phyloP scores from a whole-genome alignment of 1,284 basidiomycete species.

The Apiotrichum montevideense region DNA sequence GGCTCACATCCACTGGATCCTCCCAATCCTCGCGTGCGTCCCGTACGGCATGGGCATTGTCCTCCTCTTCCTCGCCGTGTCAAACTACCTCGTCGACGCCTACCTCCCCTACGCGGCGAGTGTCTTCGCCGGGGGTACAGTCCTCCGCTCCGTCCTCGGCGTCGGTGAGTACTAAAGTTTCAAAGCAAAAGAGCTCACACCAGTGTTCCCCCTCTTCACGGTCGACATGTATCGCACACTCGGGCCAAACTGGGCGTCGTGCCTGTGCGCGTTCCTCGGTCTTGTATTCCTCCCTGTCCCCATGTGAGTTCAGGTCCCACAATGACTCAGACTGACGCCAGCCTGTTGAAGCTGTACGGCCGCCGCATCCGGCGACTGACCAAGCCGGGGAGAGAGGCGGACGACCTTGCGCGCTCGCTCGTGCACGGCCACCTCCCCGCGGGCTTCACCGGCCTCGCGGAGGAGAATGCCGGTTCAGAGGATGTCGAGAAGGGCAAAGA shows the following conservation, averaged over 20 bases:
- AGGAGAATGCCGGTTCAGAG: too few relatives aligned
- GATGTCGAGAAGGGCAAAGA: too few relatives aligned
- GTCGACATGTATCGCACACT: conserved; percentile 39
- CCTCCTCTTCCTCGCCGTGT: conserved; percentile 53
- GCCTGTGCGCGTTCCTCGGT: too few relatives aligned
- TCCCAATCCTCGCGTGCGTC: conserved; percentile 57
- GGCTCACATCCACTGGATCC: conserved; percentile 55
- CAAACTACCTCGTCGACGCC: conserved; percentile 58
- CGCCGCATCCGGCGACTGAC: conserved; percentile 2
- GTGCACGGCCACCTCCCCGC: too few relatives aligned
- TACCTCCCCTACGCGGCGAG: conserved; percentile 57
- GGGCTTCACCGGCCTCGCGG: too few relatives aligned
- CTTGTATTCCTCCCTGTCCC: too few relatives aligned
- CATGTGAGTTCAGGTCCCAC: too few relatives aligned
- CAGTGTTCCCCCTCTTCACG: conserved; percentile 39
- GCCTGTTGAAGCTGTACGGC: not conserved
- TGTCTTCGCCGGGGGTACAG: conserved; percentile 63
- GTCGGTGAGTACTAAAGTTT: not conserved
- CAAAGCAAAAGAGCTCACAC: too few relatives aligned
- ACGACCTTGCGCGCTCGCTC: not conserved
- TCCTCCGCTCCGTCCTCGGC: conserved; percentile 60
- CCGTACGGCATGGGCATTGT: conserved; percentile 60
- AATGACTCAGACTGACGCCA: not conserved
- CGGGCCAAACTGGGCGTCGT: conserved; percentile 37
- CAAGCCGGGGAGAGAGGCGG: conserved; percentile 2